Evolutionary conservation across 306 rosid species (phyloP).

Genomic region (Arachis hypogaea): DNA sequence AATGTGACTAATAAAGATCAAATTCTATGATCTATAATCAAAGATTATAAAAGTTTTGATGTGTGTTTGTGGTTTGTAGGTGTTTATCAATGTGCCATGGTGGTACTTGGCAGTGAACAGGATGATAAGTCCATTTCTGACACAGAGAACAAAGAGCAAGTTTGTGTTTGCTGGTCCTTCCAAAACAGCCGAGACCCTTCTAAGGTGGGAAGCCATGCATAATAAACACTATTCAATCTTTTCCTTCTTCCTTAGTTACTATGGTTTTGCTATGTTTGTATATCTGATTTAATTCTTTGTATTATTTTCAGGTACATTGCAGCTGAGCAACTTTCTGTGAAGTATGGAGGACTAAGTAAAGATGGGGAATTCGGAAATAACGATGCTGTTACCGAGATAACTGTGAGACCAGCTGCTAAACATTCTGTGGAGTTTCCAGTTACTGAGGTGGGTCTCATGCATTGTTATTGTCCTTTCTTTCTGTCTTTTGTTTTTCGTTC

Average conservation of each 20-base stretch:
- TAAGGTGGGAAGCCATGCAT: constrained; percentile 39
- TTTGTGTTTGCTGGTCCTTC: constrained; percentile 76
- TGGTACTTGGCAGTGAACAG: constrained; percentile 77
- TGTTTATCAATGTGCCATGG: constrained; percentile 84
- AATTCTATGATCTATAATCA: too few species aligned
- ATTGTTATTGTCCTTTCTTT: background rate
- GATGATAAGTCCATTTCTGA: constrained; percentile 76
- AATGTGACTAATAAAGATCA: too few species aligned
- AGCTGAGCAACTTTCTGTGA: constrained; percentile 69
- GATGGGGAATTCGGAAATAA: constrained; percentile 61
- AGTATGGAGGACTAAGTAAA: constrained; percentile 77
- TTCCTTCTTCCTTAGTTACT: background rate
- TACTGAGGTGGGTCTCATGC: constrained; percentile 56
- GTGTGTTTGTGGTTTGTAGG: constrained; percentile 39
- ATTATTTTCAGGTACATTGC: constrained; percentile 59
- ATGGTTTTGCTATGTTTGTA: background rate
- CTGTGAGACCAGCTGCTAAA: constrained; percentile 61
- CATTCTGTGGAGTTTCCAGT: constrained; percentile 65
- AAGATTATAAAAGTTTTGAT: background rate
- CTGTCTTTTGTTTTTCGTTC: constrained; percentile 1
- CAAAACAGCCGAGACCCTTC: constrained; percentile 63
- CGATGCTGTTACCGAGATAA: constrained; percentile 63
- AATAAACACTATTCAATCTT: background rate
- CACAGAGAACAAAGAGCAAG: constrained; percentile 75
- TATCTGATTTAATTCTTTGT: background rate